These are phyloP conservation scores for Saraca asoca DNA, from an alignment of 331 rosid genomes.

Conservation along the genomic window DNA sequence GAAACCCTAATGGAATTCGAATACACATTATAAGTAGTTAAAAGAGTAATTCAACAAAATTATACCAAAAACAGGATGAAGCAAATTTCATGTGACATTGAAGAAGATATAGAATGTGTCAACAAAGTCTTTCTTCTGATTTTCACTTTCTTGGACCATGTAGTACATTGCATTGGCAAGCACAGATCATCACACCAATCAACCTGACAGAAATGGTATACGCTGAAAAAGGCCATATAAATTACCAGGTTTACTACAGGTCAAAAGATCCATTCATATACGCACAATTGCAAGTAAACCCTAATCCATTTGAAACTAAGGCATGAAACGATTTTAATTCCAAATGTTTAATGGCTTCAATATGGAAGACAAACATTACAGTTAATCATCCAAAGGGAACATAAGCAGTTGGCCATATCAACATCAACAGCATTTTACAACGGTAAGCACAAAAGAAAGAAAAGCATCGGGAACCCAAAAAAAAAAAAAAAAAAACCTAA, in stretches of 20 bases:
- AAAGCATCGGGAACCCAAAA: neutral
- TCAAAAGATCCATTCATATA: slow-evolving; percentile 2
- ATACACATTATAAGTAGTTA: slow-evolving; percentile 11
- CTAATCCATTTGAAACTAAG: neutral
- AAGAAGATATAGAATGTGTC: neutral
- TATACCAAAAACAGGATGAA: slow-evolving; percentile 1
- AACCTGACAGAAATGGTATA: slow-evolving; percentile 1
- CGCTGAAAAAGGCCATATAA: neutral
- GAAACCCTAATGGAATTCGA: slow-evolving; percentile 41
- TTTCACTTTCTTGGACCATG: neutral
- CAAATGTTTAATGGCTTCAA: slow-evolving; percentile 7
- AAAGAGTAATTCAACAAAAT: slow-evolving; percentile 5
- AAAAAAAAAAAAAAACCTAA: too few relatives aligned
- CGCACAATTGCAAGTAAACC: neutral
- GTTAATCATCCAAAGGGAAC: neutral
- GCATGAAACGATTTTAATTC: slow-evolving; percentile 10
- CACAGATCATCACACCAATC: slow-evolving; percentile 7
- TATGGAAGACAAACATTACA: neutral
- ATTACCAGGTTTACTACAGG: slow-evolving; percentile 4
- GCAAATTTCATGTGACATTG: neutral
- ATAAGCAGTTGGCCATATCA: neutral
- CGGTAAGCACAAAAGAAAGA: neutral
- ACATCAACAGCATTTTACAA: neutral
- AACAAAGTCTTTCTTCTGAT: neutral
- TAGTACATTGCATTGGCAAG: neutral